Base-by-base conservation (phyloP, 129 eudicot species). In the Daucus carota region DNA sequence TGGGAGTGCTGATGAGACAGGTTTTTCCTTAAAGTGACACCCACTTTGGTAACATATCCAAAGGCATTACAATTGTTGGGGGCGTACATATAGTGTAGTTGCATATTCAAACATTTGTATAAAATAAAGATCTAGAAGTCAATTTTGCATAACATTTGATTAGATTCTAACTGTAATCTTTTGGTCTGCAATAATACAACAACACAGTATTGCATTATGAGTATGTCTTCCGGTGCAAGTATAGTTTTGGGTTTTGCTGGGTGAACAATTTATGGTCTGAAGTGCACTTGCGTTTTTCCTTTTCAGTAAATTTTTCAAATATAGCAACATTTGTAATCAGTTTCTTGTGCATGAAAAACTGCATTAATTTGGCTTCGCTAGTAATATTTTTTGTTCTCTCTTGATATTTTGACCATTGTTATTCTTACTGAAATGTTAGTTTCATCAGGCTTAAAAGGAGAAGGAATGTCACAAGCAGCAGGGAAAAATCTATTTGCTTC, bases 401-500 rank as follows among this genome's bases (percentile, higher is more conserved):
- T 77, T 52, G 13, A n/a, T 46, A 32, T 73, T 17, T 76, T 74
- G 28, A 67, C 75, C 40, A 43, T 31, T 60, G 46, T 69, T 32
- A 48, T 24, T n/a, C 34, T 44, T 48, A 73, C 54, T 62, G 43
- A 50, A 38, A 68, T 78, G 29, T 42, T 71, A 42, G 38, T 63
- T 73, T 57, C n/a, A 14, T 70, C 73, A 85, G 96, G 96, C 70
- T 43, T 75, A 59, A 83, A 85, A 73, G 24, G 73, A 20, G 85
- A 86, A 67, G 85, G 90, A 17, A 43, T 77, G 10, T 70, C 73
- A 75, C 82, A 70, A 74, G 63, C 85, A 45, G 78, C 83, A 32
- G 90, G 87, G 42, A 86, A 76, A 74, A 76, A 81, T 43, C 75
- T 86, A 8, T 72, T 73, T 80, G 86, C 76, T 75, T 84, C 89